Conservation (phyloP, 306 rosid genomes). For the Calophaca sinica region DNA sequence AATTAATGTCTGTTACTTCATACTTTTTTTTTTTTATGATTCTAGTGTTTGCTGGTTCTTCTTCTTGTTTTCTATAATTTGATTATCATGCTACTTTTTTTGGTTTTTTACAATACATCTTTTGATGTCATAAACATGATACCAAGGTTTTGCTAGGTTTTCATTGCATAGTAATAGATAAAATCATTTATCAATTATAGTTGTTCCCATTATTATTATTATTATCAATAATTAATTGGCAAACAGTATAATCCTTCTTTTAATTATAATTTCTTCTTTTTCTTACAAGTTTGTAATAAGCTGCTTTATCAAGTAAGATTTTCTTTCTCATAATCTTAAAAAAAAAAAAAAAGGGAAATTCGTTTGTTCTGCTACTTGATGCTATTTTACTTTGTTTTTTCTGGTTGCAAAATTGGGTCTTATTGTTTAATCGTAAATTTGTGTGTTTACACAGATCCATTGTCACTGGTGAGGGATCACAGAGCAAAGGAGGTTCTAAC, state of each 20-base stretch:
- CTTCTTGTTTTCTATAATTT: background rate
- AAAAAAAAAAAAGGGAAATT: too few species aligned
- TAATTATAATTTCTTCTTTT: conserved; percentile 22
- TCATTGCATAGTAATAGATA: conserved; percentile 5
- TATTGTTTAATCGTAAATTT: conserved; percentile 29
- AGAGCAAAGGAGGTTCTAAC: conserved; percentile 82
- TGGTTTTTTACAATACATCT: conserved; percentile 4
- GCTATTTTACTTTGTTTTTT: conserved; percentile 1
- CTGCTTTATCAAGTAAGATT: conserved; percentile 24
- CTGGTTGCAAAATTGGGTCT: conserved; percentile 5
- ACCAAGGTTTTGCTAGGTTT: conserved; percentile 28
- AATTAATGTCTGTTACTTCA: background rate
- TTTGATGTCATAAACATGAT: conserved; percentile 16
- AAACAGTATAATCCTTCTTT: background rate
- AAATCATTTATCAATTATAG: conserved; percentile 35
- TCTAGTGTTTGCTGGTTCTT: background rate
- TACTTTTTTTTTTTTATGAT: background rate
- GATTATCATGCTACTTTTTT: background rate
- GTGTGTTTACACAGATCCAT: conserved; percentile 70
- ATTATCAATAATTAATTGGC: too few species aligned
- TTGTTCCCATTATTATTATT: background rate
- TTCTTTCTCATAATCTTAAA: background rate
- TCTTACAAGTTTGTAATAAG: background rate
- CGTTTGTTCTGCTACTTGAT: background rate
- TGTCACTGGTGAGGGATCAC: conserved; percentile 95